phyloP scores from a whole-genome alignment of 78 protist species.

The Dictyostelium purpureum region DNA sequence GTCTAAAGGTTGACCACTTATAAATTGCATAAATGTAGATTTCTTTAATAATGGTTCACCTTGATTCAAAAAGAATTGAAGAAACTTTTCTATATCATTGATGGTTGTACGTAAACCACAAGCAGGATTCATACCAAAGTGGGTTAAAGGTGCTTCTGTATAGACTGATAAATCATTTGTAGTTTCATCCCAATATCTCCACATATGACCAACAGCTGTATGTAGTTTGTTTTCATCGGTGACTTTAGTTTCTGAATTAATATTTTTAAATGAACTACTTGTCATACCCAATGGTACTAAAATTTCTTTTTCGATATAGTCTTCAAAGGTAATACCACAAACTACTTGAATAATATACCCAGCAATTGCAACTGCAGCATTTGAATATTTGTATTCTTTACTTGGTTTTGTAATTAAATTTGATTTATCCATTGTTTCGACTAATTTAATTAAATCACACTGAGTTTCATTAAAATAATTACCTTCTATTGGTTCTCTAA shows the following conservation, averaged over 20 bases:
- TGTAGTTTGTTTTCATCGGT: slow-evolving; percentile 14
- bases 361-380: slow-evolving; percentile 67
- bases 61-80: slow-evolving; percentile 28
- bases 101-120: slow-evolving; percentile 26
- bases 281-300: slow-evolving; percentile 46
- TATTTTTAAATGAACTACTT: slow-evolving; percentile 18
- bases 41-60: slow-evolving; percentile 14
- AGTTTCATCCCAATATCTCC: slow-evolving; percentile 75
- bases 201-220: slow-evolving; percentile 51
- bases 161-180: slow-evolving; percentile 5
- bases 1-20: slow-evolving; percentile 52
- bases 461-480: slow-evolving; percentile 38
- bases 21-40: background rate
- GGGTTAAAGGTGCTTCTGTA: slow-evolving; percentile 42
- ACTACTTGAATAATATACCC: slow-evolving; percentile 49
- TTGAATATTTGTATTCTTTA: slow-evolving; percentile 24
- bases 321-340: slow-evolving; percentile 32
- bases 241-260: background rate
- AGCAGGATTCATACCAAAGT: slow-evolving; percentile 69
- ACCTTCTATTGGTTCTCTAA: slow-evolving; percentile 71
- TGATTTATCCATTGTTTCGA: slow-evolving; percentile 14
- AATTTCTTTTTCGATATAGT: slow-evolving; percentile 27
- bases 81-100: slow-evolving; percentile 7
- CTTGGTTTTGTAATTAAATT: slow-evolving; percentile 1
- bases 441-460: slow-evolving; percentile 26